phyloP scores from a whole-genome alignment of 441 rosid species.

The Geranium incanum region DNA sequence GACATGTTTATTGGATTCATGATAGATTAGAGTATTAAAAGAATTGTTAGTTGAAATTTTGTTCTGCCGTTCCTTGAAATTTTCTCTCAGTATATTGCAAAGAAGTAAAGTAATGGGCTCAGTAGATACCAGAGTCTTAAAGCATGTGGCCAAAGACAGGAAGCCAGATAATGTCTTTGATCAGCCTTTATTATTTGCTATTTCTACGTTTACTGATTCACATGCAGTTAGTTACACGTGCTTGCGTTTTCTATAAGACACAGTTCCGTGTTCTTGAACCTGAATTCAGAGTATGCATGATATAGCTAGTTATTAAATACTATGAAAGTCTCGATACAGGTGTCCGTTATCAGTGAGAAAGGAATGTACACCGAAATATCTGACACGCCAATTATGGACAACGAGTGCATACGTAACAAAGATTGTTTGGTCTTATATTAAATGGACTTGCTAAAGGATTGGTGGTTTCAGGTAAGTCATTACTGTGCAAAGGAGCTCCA shows the following conservation, averaged over 20 bases:
- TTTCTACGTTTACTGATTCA: neutral
- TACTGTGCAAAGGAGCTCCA: conserved; percentile 10
- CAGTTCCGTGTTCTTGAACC: neutral
- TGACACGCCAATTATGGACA: neutral
- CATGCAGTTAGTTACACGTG: neutral
- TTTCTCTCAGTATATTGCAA: too few relatives aligned
- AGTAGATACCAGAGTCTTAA: too few relatives aligned
- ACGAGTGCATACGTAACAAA: neutral
- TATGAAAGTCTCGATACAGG: neutral
- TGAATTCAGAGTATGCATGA: neutral
- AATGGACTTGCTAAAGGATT: neutral
- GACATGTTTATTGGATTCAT: neutral
- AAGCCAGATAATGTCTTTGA: neutral
- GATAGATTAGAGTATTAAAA: too few relatives aligned
- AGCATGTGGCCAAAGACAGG: neutral
- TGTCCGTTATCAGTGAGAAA: neutral
- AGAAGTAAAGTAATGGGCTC: too few relatives aligned
- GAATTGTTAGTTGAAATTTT: too few relatives aligned
- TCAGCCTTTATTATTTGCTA: neutral
- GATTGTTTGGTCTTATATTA: neutral
- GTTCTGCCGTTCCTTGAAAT: too few relatives aligned
- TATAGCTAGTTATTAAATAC: neutral
- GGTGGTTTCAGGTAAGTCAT: conserved; percentile 9
- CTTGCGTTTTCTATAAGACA: neutral
- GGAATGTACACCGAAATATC: neutral